phyloP scores from a whole-genome alignment of 768 basidiomycete genomes.

The Naematelia encephala region DNA sequence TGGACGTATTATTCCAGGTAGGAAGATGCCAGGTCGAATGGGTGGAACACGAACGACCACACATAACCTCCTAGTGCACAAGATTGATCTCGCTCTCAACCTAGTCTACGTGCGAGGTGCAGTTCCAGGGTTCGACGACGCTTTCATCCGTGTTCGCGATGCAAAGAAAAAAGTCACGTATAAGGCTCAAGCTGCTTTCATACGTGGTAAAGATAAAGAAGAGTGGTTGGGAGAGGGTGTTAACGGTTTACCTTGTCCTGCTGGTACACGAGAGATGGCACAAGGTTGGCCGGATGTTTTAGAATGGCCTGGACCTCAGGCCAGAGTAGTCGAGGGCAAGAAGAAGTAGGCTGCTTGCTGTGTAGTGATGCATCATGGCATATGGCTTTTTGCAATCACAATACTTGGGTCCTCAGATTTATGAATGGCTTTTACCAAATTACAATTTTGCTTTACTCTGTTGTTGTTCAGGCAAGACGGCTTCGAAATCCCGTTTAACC shows the following conservation, averaged over 20 bases:
- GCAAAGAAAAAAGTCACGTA: conserved; percentile 81
- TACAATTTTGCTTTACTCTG: conserved; percentile 1
- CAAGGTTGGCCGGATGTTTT: conserved; percentile 38
- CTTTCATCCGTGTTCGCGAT: conserved; percentile 78
- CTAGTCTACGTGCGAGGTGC: conserved; percentile 88
- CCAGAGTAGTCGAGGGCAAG: background rate
- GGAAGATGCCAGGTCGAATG: conserved; percentile 96
- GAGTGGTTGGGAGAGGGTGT: conserved; percentile 57
- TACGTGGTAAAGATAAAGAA: conserved; percentile 39
- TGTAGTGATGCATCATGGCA: no score
- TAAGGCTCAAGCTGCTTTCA: conserved; percentile 61
- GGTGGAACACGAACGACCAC: conserved; percentile 76
- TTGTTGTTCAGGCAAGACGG: background rate
- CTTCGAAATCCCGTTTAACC: conserved; percentile 47
- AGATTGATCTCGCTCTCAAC: conserved; percentile 80
- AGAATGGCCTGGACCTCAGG: conserved; percentile 30
- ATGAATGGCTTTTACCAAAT: no score
- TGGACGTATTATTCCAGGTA: conserved; percentile 91
- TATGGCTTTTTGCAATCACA: no score
- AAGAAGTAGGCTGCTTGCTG: background rate
- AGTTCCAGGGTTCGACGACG: conserved; percentile 84
- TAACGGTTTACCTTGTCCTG: conserved; percentile 83
- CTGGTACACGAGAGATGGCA: conserved; percentile 60
- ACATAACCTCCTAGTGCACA: conserved; percentile 84
- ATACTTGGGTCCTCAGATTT: no score